phyloP scores from a whole-genome alignment of 352 stramenopile genomes.

The Globisporangium perplexum region DNA sequence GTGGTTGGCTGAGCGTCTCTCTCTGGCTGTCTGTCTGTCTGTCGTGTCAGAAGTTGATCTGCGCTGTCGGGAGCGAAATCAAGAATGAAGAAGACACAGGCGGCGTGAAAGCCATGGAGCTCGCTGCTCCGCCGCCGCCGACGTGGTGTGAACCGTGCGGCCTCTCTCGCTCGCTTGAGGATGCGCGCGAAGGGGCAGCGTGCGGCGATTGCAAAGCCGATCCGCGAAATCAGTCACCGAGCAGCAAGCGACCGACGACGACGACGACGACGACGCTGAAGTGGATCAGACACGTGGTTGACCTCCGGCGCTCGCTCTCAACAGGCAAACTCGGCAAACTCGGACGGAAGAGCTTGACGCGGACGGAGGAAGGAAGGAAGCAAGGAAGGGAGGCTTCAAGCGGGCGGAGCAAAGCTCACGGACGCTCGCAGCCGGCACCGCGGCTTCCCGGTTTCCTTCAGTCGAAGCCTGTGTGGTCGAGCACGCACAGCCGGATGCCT shows the following conservation, averaged over 20 bases:
- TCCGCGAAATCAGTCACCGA: neutral
- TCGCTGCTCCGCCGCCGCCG: too few species aligned
- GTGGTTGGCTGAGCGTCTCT: too few species aligned
- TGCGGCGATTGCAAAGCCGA: neutral
- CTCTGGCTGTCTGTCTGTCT: neutral
- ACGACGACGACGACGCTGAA: too few species aligned
- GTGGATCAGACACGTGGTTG: neutral
- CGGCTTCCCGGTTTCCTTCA: neutral
- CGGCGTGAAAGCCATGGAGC: too few species aligned
- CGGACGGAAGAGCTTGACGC: too few species aligned
- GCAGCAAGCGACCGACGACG: neutral
- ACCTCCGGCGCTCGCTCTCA: neutral
- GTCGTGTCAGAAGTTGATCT: neutral
- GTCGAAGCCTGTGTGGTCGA: neutral
- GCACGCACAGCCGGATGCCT: neutral
- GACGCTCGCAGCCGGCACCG: neutral
- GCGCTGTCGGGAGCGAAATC: slow-evolving; percentile 1
- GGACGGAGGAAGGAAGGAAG: too few species aligned
- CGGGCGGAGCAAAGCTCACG: neutral
- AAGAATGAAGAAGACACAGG: neutral
- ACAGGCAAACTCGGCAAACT: too few species aligned
- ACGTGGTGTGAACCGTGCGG: too few species aligned
- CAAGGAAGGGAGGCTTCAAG: too few species aligned
- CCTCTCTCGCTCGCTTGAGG: neutral
- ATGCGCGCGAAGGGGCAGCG: neutral